Percentiles rank a stretch among this genome's conserved stretches.
Conservation (phyloP, 768 basidiomycete species). For the Rhodotorula graminis region DNA sequence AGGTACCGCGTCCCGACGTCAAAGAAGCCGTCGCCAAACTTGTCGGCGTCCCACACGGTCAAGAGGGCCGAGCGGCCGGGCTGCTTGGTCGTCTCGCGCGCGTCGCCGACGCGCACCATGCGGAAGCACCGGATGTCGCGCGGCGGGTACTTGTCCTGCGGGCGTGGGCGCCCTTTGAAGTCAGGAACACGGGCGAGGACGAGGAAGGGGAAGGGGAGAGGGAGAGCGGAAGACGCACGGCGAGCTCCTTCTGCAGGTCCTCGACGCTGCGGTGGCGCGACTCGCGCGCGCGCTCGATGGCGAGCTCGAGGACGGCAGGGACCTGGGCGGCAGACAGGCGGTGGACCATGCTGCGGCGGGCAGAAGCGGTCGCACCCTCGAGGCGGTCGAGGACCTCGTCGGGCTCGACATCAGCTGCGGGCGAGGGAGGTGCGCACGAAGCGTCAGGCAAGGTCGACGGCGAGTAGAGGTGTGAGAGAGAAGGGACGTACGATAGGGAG, state of each 20-base stretch:
- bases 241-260: constrained; percentile 67
- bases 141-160: constrained; percentile 61
- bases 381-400: constrained; percentile 37
- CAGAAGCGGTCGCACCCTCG: neutral
- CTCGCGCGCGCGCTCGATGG: constrained; percentile 53
- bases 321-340: neutral
- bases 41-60: constrained; percentile 76
- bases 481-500: neutral
- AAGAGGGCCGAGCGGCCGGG: constrained; percentile 65
- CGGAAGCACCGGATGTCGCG: constrained; percentile 72
- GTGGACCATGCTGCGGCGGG: constrained; percentile 17
- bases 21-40: constrained; percentile 55
- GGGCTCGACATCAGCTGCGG: constrained; percentile 22
- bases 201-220: neutral
- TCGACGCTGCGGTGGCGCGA: constrained; percentile 56
- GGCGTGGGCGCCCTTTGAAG: neutral
- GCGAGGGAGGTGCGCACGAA: too few species aligned
- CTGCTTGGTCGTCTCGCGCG: constrained; percentile 54
- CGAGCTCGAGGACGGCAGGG: constrained; percentile 47
- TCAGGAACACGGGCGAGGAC: too few species aligned
- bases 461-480: neutral
- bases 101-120: constrained; percentile 64
- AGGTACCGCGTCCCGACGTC: constrained; percentile 62
- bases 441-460: neutral
- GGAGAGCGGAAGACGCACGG: constrained; percentile 52